These are phyloP conservation scores for Plasmodium coatneyi DNA, from an alignment of 169 alveolate species.

Conservation along the genomic window DNA sequence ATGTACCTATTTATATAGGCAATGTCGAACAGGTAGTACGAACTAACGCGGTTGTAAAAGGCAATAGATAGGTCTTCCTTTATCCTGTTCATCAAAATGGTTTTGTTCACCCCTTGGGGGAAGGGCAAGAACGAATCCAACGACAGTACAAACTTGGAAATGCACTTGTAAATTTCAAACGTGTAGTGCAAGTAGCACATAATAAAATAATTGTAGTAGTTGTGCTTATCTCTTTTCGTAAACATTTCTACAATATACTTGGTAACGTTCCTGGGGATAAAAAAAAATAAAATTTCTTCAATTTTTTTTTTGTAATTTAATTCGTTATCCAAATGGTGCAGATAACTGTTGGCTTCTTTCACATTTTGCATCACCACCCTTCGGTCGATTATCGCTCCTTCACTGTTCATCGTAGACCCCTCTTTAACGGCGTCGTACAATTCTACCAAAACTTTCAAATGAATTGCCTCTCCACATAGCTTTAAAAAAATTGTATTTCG, in stretches of 20 bases:
- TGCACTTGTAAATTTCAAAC: slow-evolving; percentile 55
- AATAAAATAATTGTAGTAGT: slow-evolving; percentile 28
- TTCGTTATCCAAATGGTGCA: slow-evolving; percentile 3
- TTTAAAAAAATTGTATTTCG: slow-evolving; percentile 33
- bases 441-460: slow-evolving; percentile 34
- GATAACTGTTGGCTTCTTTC: slow-evolving; percentile 5
- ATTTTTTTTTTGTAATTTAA: slow-evolving; percentile 39
- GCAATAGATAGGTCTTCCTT: not conserved
- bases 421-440: slow-evolving; percentile 5
- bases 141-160: slow-evolving; percentile 14
- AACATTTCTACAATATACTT: slow-evolving; percentile 5
- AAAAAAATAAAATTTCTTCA: slow-evolving; percentile 57
- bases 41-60: not conserved
- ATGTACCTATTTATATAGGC: slow-evolving; percentile 27
- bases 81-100: slow-evolving; percentile 17
- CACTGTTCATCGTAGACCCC: not conserved
- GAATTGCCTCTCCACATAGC: slow-evolving; percentile 22
- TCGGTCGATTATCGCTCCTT: slow-evolving; percentile 32
- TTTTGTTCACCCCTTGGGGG: slow-evolving; percentile 52
- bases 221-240: not conserved
- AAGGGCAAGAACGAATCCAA: slow-evolving; percentile 14
- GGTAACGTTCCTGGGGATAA: slow-evolving; percentile 43
- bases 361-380: slow-evolving; percentile 31
- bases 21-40: slow-evolving; percentile 21
- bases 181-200: slow-evolving; percentile 34